Evolutionary conservation across 208 protist species (phyloP).

Genomic region (Leishmania braziliensis): DNA sequence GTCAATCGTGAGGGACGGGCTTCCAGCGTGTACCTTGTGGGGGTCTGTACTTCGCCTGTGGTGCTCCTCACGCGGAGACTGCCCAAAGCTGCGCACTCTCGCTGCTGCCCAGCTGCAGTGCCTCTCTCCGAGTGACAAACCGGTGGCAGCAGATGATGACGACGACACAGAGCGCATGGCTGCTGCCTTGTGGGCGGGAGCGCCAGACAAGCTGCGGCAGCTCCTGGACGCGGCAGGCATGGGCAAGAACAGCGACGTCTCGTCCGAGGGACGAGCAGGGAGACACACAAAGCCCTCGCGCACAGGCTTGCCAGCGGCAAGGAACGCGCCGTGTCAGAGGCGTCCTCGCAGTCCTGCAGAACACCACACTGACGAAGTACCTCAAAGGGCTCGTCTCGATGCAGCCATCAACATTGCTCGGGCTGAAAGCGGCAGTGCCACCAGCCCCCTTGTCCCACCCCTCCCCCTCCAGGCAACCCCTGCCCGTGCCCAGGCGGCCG

Average conservation of each 20-base stretch:
- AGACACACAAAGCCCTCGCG: neutral
- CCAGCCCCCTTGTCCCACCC: neutral
- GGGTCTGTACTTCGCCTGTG: conserved; percentile 10
- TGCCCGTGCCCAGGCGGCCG: conserved; percentile 18
- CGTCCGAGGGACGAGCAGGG: neutral
- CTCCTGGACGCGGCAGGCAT: neutral
- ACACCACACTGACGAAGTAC: neutral
- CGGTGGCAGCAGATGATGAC: neutral
- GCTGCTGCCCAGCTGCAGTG: conserved; percentile 6
- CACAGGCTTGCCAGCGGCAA: neutral
- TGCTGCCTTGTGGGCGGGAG: neutral
- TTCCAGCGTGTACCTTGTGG: conserved; percentile 16
- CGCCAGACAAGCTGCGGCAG: neutral
- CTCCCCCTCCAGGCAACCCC: conserved; percentile 12
- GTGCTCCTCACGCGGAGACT: neutral
- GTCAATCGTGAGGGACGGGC: neutral
- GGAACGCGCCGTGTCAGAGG: neutral
- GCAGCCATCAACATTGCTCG: neutral
- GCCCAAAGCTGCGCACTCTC: conserved; percentile 12
- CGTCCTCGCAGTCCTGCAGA: conserved; percentile 1
- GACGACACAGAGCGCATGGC: neutral
- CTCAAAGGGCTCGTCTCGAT: neutral
- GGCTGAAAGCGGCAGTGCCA: neutral
- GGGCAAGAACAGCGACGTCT: neutral
- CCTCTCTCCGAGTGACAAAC: neutral